These are phyloP conservation scores for Pythium brassicae DNA, from an alignment of 352 stramenopile species.

Conservation along the genomic window DNA sequence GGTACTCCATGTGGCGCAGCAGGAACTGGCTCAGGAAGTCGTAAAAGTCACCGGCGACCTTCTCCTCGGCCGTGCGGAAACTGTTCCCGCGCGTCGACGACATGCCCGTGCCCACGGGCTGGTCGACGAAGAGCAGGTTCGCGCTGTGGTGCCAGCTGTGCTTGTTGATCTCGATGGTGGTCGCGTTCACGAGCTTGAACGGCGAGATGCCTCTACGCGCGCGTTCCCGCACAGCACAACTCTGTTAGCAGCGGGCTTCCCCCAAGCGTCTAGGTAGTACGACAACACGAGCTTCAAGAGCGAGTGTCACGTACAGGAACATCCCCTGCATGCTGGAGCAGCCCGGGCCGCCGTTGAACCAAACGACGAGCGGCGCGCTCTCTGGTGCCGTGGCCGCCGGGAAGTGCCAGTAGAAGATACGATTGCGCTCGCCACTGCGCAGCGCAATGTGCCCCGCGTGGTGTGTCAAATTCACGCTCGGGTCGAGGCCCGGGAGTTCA, in stretches of 20 bases:
- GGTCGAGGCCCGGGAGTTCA: constrained; percentile 47
- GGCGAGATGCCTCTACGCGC: constrained; percentile 51
- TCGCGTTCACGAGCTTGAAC: constrained; percentile 51
- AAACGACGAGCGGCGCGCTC: constrained; percentile 62
- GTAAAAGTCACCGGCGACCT: constrained; percentile 86
- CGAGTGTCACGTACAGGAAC: constrained; percentile 41
- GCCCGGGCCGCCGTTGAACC: constrained; percentile 78
- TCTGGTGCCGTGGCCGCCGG: constrained; percentile 35
- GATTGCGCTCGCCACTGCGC: constrained; percentile 38
- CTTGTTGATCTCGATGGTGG: constrained; percentile 55
- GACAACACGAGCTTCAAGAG: too few species aligned
- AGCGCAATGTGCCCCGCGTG: constrained; percentile 61
- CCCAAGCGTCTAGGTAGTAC: too few species aligned
- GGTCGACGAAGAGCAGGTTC: constrained; percentile 84
- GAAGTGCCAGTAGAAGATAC: constrained; percentile 85
- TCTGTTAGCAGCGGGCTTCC: background rate
- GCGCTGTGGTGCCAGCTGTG: constrained; percentile 71
- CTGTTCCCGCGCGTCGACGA: constrained; percentile 56
- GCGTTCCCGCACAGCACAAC: too few species aligned
- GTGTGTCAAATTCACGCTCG: constrained; percentile 49
- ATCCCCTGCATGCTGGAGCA: constrained; percentile 79
- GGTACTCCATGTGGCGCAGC: constrained; percentile 73
- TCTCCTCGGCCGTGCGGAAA: constrained; percentile 39
- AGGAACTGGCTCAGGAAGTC: constrained; percentile 93
- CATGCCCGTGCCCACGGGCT: constrained; percentile 79